phyloP scores from a whole-genome alignment of 139 green algal species.

The Chlamydomonas incerta region DNA sequence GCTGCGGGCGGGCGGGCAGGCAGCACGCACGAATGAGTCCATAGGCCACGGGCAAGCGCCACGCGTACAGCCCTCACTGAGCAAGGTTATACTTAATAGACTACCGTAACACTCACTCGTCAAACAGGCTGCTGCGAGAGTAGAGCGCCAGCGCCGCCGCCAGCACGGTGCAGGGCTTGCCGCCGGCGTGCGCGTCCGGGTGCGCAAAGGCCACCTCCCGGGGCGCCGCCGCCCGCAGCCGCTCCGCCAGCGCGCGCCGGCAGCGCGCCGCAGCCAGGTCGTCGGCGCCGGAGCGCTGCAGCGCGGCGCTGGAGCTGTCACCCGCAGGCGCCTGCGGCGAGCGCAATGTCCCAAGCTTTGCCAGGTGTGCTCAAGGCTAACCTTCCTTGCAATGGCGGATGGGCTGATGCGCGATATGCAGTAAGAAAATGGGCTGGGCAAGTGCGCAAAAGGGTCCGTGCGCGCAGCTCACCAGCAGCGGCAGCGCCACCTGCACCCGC shows the following conservation, averaged over 20 bases:
- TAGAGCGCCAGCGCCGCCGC: slow-evolving; percentile 25
- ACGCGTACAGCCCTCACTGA: too few relatives aligned
- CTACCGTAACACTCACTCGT: background rate
- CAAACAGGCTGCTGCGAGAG: slow-evolving; percentile 8
- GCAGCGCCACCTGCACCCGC: slow-evolving; percentile 14
- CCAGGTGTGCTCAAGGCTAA: too few relatives aligned
- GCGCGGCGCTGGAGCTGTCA: too few relatives aligned
- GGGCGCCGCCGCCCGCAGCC: background rate
- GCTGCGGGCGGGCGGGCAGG: too few relatives aligned
- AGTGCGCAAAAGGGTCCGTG: background rate
- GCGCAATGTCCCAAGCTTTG: too few relatives aligned
- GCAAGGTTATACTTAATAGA: too few relatives aligned
- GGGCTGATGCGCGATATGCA: too few relatives aligned
- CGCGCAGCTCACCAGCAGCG: background rate
- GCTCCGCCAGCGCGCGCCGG: background rate
- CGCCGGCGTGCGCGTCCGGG: background rate
- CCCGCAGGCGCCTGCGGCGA: background rate
- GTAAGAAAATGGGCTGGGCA: too few relatives aligned
- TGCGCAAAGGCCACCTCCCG: slow-evolving; percentile 1
- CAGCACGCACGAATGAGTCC: too few relatives aligned
- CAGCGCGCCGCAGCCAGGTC: background rate
- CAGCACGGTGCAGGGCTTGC: background rate
- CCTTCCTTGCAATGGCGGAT: too few relatives aligned
- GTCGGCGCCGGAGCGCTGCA: too few relatives aligned
- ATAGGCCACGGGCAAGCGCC: too few relatives aligned